These are phyloP conservation scores for Nannochloris sp. DNA, from an alignment of 139 green algal genomes.

Conservation along the genomic window DNA sequence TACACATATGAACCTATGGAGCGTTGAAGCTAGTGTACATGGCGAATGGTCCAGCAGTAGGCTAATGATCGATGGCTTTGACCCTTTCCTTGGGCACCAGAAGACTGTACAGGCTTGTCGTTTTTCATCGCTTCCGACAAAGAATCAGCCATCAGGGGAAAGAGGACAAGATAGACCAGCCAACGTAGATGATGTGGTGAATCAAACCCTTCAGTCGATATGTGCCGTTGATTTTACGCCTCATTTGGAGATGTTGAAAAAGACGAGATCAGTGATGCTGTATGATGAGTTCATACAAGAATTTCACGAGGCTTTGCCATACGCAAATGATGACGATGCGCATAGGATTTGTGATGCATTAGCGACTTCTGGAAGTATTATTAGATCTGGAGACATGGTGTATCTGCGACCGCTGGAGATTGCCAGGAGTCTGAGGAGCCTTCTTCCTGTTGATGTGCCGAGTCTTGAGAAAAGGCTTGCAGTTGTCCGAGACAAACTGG, in stretches of 20 bases:
- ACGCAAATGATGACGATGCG: conserved; percentile 14
- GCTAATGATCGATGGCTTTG: too few relatives aligned
- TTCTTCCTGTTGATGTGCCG: conserved; percentile 18
- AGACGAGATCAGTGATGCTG: background rate
- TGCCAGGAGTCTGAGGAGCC: conserved; percentile 9
- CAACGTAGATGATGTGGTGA: background rate
- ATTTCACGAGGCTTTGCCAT: background rate
- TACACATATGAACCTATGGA: too few relatives aligned
- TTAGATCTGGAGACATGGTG: conserved; percentile 16
- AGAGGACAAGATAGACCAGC: background rate
- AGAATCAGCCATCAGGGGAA: background rate
- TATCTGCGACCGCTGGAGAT: conserved; percentile 30
- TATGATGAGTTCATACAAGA: conserved; percentile 9
- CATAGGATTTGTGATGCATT: conserved; percentile 24
- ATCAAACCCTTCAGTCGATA: background rate
- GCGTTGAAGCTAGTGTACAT: too few relatives aligned
- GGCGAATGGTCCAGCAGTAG: too few relatives aligned
- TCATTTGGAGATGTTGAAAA: conserved; percentile 5
- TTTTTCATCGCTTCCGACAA: background rate
- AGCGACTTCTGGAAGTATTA: conserved; percentile 19
- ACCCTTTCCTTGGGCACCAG: too few relatives aligned
- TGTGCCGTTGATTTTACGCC: conserved; percentile 5
- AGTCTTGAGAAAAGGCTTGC: conserved; percentile 12
- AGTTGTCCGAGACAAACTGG: conserved; percentile 14
- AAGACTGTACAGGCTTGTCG: too few relatives aligned